A percentile compares a stretch with the other conserved stretches of the same genome.
Evolutionary conservation across 1,284 basidiomycete genomes (phyloP).

Genomic region (Melampsora americana): DNA sequence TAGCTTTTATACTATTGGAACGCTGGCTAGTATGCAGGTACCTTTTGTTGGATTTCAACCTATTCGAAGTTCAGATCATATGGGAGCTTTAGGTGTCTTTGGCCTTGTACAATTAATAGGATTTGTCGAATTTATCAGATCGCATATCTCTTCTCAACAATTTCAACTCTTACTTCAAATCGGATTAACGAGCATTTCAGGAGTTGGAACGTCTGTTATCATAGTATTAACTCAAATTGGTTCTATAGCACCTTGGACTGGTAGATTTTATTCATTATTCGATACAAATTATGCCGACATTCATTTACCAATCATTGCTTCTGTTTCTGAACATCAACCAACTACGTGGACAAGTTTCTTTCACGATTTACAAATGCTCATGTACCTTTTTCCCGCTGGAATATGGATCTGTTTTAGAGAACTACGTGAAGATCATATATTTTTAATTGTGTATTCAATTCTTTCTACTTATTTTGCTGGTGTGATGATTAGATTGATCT

Average conservation of each 20-base stretch:
- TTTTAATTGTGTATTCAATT: constrained; percentile 96
- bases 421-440: constrained; percentile 93
- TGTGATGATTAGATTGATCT: constrained; percentile 96
- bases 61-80: constrained; percentile 95
- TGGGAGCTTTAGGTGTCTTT: constrained; percentile 96
- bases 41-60: constrained; percentile 99
- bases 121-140: constrained; percentile 85
- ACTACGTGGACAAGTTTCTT: constrained; percentile 99
- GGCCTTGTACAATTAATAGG: constrained; percentile 94
- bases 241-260: constrained; percentile 98
- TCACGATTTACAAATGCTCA: constrained; percentile 96
- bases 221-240: constrained; percentile 77
- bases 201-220: constrained; percentile 56
- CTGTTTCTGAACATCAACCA: constrained; percentile 99
- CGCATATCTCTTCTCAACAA: constrained; percentile 85
- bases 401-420: constrained; percentile 89
- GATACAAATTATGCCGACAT: constrained; percentile 98
- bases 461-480: constrained; percentile 97
- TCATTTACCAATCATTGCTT: constrained; percentile 96
- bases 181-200: constrained; percentile 60
- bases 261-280: constrained; percentile 98
- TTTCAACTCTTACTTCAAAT: constrained; percentile 80
- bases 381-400: constrained; percentile 96
- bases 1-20: constrained; percentile 96
- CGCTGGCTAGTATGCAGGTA: constrained; percentile 96